These are phyloP conservation scores for Pythium graminicola DNA, from an alignment of 352 stramenopile genomes.

Conservation along the genomic window DNA sequence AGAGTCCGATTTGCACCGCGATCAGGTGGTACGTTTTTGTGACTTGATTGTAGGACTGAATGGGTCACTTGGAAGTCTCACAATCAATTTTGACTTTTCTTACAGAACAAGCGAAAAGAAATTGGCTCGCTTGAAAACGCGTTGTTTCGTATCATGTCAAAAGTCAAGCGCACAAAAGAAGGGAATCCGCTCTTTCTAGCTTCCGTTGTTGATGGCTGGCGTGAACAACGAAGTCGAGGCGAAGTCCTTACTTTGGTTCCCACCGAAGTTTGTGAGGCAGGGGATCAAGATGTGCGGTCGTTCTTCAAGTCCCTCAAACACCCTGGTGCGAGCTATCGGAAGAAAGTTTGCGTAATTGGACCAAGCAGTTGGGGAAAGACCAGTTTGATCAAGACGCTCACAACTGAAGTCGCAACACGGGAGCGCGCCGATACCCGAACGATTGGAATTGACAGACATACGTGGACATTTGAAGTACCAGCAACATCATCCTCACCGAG, in stretches of 20 bases:
- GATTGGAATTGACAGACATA: constrained; percentile 27
- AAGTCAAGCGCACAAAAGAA: too few relatives aligned
- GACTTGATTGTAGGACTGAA: too few relatives aligned
- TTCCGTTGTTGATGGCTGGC: neutral
- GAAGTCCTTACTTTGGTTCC: neutral
- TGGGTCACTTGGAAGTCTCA: too few relatives aligned
- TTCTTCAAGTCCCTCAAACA: neutral
- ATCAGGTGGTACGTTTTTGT: too few relatives aligned
- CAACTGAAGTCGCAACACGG: constrained; percentile 1
- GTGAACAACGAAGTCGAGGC: neutral
- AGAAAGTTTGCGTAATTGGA: constrained; percentile 30
- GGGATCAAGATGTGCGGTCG: neutral
- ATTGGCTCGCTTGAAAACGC: too few relatives aligned
- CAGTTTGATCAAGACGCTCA: constrained; percentile 31
- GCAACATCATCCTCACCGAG: neutral
- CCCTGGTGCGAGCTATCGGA: neutral
- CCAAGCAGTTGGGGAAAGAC: constrained; percentile 26
- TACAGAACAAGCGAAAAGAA: too few relatives aligned
- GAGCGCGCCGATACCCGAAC: constrained; percentile 21
- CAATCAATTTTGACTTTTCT: too few relatives aligned
- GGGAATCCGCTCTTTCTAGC: too few relatives aligned
- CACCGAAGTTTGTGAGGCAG: neutral
- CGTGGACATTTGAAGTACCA: constrained; percentile 19
- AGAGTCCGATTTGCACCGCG: too few relatives aligned
- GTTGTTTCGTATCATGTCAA: too few relatives aligned